Evolutionary conservation across 2,329 filamentous ascomycete genomes (phyloP).

Genomic region (Xylariaceae sp.): DNA sequence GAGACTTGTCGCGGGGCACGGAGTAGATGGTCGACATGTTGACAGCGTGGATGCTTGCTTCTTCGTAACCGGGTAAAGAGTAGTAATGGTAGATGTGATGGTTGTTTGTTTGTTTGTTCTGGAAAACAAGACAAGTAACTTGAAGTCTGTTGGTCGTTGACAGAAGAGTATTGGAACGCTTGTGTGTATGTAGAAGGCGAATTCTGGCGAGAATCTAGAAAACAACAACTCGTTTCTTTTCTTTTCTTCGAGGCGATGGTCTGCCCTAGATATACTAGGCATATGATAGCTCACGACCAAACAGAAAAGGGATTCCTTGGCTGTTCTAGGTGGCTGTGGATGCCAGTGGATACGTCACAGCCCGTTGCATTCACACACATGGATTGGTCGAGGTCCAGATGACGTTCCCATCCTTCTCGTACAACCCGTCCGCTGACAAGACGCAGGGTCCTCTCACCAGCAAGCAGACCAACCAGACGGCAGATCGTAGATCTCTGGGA

Average conservation of each 20-base stretch:
- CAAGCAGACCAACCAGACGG: constrained; percentile 4
- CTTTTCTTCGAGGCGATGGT: constrained; percentile 11
- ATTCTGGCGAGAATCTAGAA: constrained; percentile 21
- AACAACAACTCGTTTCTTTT: too few species aligned
- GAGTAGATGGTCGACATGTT: constrained; percentile 29
- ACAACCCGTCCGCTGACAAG: constrained; percentile 5
- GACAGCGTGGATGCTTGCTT: constrained; percentile 1
- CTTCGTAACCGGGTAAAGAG: constrained; percentile 1
- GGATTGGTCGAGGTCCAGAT: constrained; percentile 7
- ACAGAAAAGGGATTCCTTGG: constrained; percentile 8
- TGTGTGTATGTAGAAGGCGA: constrained; percentile 19
- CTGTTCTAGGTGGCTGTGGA: constrained; percentile 17
- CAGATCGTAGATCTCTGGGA: not conserved
- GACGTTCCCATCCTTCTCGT: constrained; percentile 1
- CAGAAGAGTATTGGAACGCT: not conserved
- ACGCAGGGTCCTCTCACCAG: constrained; percentile 20
- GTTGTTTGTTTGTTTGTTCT: not conserved
- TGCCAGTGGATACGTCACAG: constrained; percentile 19
- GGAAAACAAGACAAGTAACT: too few species aligned
- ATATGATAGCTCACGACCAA: constrained; percentile 8
- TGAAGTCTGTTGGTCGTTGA: not conserved
- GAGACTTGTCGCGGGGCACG: constrained; percentile 32
- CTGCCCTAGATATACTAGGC: constrained; percentile 24
- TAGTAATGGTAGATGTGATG: not conserved
- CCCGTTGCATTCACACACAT: not conserved